These are phyloP conservation scores for Actinidia arguta DNA, from an alignment of 179 eudicot genomes.

Conservation along the genomic window DNA sequence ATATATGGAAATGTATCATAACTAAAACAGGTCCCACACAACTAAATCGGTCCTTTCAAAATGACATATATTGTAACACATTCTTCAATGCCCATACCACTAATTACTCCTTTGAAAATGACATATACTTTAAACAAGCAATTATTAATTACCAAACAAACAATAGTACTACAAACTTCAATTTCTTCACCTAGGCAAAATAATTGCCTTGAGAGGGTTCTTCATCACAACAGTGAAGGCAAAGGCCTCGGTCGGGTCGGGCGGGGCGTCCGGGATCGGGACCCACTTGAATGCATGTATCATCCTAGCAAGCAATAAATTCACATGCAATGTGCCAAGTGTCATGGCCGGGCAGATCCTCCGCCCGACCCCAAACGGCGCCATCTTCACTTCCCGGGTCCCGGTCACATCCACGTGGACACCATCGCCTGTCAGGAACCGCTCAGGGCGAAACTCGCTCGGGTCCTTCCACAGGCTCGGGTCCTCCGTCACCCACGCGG, in stretches of 20 bases:
- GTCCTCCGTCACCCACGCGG: slow-evolving; percentile 89
- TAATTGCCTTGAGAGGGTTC: slow-evolving; percentile 79
- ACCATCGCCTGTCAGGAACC: slow-evolving; percentile 84
- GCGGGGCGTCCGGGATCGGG: slow-evolving; percentile 63
- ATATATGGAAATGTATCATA: no score
- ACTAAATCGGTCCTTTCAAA: no score
- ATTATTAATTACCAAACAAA: no score
- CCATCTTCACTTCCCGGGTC: slow-evolving; percentile 67
- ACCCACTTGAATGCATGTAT: slow-evolving; percentile 85
- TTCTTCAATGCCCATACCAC: no score
- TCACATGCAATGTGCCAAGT: slow-evolving; percentile 71
- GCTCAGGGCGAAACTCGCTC: slow-evolving; percentile 68
- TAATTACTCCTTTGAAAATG: no score
- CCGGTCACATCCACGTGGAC: slow-evolving; percentile 86
- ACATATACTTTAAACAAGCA: no score
- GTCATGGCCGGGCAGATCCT: slow-evolving; percentile 93
- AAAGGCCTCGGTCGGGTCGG: slow-evolving; percentile 93
- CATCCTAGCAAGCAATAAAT: slow-evolving; percentile 78
- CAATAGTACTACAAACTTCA: background rate
- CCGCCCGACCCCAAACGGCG: slow-evolving; percentile 92
- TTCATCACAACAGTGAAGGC: slow-evolving; percentile 97
- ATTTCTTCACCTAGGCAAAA: slow-evolving; percentile 57
- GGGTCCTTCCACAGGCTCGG: slow-evolving; percentile 79
- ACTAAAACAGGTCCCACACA: no score
- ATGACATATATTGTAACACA: no score